phyloP scores from a whole-genome alignment of 2,329 filamentous ascomycete species.

The Dactylellina cionopaga region DNA sequence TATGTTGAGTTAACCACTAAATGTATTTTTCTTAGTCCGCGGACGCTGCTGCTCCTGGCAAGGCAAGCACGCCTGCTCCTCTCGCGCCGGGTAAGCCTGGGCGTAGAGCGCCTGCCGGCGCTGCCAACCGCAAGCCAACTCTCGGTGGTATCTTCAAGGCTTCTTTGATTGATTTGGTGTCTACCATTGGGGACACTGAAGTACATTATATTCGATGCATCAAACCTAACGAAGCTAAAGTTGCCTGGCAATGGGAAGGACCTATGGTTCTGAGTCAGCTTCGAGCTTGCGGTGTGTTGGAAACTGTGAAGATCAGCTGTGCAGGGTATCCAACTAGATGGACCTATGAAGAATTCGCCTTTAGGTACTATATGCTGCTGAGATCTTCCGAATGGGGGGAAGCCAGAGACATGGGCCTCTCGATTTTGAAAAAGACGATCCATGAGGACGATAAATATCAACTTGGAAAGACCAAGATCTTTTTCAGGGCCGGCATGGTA shows the following conservation, averaged over 20 bases:
- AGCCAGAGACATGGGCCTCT: conserved; percentile 91
- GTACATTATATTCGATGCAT: conserved; percentile 99
- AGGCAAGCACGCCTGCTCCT: conserved; percentile 66
- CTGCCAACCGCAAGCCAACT: conserved; percentile 94
- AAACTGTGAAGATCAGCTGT: conserved; percentile 96
- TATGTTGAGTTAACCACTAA: neutral
- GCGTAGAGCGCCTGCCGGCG: conserved; percentile 82
- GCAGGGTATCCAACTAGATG: conserved; percentile 96
- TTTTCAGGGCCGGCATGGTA: conserved; percentile 95
- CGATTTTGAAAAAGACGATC: conserved; percentile 87
- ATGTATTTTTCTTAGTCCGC: conserved; percentile 28
- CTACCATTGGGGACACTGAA: conserved; percentile 96
- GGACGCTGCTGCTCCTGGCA: conserved; percentile 33
- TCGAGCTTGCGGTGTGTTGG: conserved; percentile 96
- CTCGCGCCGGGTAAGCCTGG: conserved; percentile 80
- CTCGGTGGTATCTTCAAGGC: conserved; percentile 99
- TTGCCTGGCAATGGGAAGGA: conserved; percentile 96
- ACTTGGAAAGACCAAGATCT: conserved; percentile 96
- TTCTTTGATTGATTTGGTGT: conserved; percentile 96
- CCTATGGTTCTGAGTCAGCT: conserved; percentile 98
- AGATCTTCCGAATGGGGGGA: conserved; percentile 85
- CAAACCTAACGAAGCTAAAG: conserved; percentile 97
- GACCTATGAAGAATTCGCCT: conserved; percentile 98
- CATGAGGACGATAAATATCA: conserved; percentile 83
- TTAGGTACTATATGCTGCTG: conserved; percentile 98